Base-by-base conservation (phyloP, 192 early-diverging fungal species). In the Coemansia sp. region DNA sequence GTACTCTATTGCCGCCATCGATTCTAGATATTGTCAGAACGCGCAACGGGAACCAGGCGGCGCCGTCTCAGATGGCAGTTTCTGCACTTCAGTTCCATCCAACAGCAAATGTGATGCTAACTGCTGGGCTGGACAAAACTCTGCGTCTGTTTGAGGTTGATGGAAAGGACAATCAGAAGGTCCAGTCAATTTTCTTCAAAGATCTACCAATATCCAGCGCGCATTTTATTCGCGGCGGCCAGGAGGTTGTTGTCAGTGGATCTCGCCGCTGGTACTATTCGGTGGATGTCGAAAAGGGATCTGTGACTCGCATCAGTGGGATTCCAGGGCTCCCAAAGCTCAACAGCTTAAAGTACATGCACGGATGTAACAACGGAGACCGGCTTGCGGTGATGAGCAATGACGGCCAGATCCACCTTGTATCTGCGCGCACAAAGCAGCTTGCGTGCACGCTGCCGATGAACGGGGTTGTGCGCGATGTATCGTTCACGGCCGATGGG, bases 401-500 rank as follows among this genome's bases (percentile, higher is more conserved):
- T 6, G 85, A 90, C 74, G 97, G 97, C 37, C 88, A 90, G 72
- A 91, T 99, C 44, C 87, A 92, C 21, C 59, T 99, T 53, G 86
- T 97, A 3, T 86, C 89, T 0, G 84, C 82, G 16, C 72, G 78
- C 10, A 95, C 95, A 16, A 95, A 93, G 72, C 93, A 95, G 72
- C 95, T 92, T 92, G 86, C 95, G 41, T 89, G 82, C 56, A 92
- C 90, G 65, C 66, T 99, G 66, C 92, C 93, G 69, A 94, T 99
- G 92, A 98, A 97, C 74, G 90, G 88, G n/a, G 82, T 82, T 5
- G 90, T 90, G 5, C 75, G 79, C 8, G 84, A 88, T 16, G 77
- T 94, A 5, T 87, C 89, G 23, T 98, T 95, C 84, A 92, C 92
- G 0, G 76, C 78, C 15, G 94, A 98, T 75, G 90, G 92, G 16